Evolutionary conservation across 306 rosid species (phyloP).

Genomic region (Heteromeles arbutifolia): DNA sequence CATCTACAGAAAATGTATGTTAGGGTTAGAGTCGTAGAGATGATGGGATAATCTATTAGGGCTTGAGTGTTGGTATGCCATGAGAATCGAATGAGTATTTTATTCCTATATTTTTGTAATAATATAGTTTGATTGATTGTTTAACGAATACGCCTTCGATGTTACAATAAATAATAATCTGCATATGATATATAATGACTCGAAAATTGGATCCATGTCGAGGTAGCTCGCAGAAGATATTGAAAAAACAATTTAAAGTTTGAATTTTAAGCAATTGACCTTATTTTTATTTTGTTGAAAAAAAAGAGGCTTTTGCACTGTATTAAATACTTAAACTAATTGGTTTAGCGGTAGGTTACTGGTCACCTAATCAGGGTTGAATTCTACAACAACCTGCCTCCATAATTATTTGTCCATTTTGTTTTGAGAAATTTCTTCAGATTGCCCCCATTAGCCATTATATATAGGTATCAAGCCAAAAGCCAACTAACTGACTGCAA

Average conservation of each 20-base stretch:
- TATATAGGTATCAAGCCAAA: neutral
- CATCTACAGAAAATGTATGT: neutral
- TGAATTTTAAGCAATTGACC: neutral
- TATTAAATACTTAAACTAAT: neutral
- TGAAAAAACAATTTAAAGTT: neutral
- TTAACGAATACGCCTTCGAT: neutral
- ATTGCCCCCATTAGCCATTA: neutral
- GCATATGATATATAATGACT: neutral
- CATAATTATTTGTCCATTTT: neutral
- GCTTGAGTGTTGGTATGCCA: neutral
- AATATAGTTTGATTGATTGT: neutral
- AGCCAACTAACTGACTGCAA: neutral
- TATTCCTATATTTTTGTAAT: neutral
- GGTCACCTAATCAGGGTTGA: slow-evolving; percentile 13
- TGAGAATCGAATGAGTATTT: neutral
- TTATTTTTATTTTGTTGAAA: neutral
- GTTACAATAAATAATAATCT: neutral
- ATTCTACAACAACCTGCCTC: neutral
- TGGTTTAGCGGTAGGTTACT: slow-evolving; percentile 1
- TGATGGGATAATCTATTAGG: neutral
- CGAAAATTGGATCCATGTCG: slow-evolving; percentile 1
- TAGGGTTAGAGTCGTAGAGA: neutral
- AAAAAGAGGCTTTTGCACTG: neutral
- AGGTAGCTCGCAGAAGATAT: neutral
- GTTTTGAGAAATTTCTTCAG: neutral